Evolutionary conservation across 1,284 basidiomycete species (phyloP), one percentile per base, ranked within the genome.

Genomic region (Rhodotorula sp.): DNA sequence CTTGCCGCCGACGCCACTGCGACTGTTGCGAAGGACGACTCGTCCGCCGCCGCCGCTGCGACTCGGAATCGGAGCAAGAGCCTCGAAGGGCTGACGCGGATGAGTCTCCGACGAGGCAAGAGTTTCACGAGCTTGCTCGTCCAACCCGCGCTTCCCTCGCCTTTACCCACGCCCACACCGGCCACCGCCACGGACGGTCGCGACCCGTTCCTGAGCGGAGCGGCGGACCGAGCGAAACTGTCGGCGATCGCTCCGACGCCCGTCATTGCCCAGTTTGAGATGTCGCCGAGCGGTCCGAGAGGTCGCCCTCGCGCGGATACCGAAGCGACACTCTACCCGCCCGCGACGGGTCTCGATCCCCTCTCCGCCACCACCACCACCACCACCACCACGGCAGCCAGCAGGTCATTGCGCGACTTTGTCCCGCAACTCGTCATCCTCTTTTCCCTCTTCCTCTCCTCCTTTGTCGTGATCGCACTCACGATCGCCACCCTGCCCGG

Each of bases 351-450:
- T 31, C 34, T 43, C 54, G 23, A 21, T 20, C 39, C 20, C 31
- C 14, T 29, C 58, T 12, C 49, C 31, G 34, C 61, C 39, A 18
- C 65, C 26, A 20, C 18, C 48, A 54, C 60, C 2, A 29, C 18
- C 15, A 62, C 29, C 29, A 29, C 29, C 29, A 29, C 29, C 39
- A 2, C 20, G 20, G 34, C 62, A 18, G 43, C 71, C 3, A 16
- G 26, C 68, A 61, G 70, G 67, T 57, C 60, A 14, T 39, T 77
- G 5, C 71, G 71, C 64, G 67, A 69, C 48, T 75, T 79, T 20
- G 63, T 76, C 12, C 77, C 76, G 6, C 78, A 78, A 34, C 69
- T 79, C 61, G 58, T 61, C 23, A 75, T 78, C 69, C 75, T 79
- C 62, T 48, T 67, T 62, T 43, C 69, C 60, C 69, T 79, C 46